A percentile compares a stretch with the other conserved stretches of the same genome.
Evolutionary conservation across 108 stramenopile species (phyloP).

Genomic region (Nitzschia sp.): DNA sequence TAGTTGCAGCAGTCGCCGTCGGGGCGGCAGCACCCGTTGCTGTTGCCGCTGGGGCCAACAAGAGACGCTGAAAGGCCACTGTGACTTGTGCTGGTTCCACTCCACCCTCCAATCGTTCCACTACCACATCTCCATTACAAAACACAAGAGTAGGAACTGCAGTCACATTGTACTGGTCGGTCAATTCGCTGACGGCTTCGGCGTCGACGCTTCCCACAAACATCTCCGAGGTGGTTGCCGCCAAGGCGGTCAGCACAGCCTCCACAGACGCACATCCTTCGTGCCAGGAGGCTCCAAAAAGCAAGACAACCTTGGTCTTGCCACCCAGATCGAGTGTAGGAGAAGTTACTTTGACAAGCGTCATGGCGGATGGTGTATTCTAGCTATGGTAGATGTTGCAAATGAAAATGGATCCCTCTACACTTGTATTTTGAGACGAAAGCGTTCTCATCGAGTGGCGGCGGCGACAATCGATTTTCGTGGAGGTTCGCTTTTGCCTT

Average conservation of each 20-base stretch:
- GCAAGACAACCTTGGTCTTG: conserved; percentile 54
- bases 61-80: conserved; percentile 48
- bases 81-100: conserved; percentile 78
- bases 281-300: conserved; percentile 93
- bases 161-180: conserved; percentile 61
- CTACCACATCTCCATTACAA: conserved; percentile 47
- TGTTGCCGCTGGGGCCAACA: neutral
- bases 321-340: neutral
- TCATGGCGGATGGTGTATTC: neutral
- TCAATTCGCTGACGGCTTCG: conserved; percentile 63
- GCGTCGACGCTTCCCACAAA: conserved; percentile 70
- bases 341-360: conserved; percentile 15
- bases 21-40: neutral
- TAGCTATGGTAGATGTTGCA: too few species aligned
- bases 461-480: too few species aligned
- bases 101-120: conserved; percentile 88
- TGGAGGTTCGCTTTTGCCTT: too few species aligned
- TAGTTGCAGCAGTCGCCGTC: conserved; percentile 21
- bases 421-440: too few species aligned
- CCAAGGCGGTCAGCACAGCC: conserved; percentile 57
- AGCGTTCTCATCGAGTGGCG: too few species aligned
- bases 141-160: conserved; percentile 91
- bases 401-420: too few species aligned
- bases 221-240: conserved; percentile 19
- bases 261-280: conserved; percentile 67